Base-by-base conservation (phyloP, 345 rosid species). In the Noccaea bulbosa region DNA sequence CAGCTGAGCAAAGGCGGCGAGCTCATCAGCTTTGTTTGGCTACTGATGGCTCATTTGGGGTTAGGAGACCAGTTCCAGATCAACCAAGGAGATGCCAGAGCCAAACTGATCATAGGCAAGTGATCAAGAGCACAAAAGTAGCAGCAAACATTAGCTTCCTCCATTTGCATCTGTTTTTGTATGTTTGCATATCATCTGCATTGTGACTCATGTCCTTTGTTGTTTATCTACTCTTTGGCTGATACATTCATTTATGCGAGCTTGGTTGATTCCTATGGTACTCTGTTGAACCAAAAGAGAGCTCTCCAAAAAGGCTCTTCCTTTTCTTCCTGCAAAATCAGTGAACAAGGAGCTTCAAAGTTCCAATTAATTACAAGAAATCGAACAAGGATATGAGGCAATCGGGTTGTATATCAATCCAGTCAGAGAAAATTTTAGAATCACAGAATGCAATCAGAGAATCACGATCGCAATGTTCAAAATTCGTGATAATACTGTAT, bases 11-110 rank as follows among this genome's bases (percentile, higher is more conserved):
- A 62, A 68, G 86, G 83, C 7, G 81, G 81, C 2, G 81, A 82
- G 62, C 75, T 80, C 8, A 51, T 80, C 11, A 80, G 48, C 59
- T 77, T 77, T 38, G 78, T 82, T 5, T 68, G 76, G 70, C 71
- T 91, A 33, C 65, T 88, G 76, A 91, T 88, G 91, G 87, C 88
- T 45, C 95, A 91, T 73, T 77, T 91, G 7, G 88, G 95, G n/a
- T 22, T 88, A 2, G 83, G 82, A 20, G 72, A 77, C 16, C 84
- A 85, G 55, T 85, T 83, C 81, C 87, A 85, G 41, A 82, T 79
- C 45, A 84, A 87, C 1, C 83, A 80, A 57, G 84, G 83, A 51
- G 82, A 85, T 63, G 85, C 80, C 6, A 73, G 86, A 72, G 88
- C 85, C 16, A 86, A 86, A 73, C 56, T 84, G 39, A 53, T 84